These are phyloP conservation scores for Candida sanyaensis DNA, from an alignment of 1,139 yeast genomes.

Conservation along the genomic window DNA sequence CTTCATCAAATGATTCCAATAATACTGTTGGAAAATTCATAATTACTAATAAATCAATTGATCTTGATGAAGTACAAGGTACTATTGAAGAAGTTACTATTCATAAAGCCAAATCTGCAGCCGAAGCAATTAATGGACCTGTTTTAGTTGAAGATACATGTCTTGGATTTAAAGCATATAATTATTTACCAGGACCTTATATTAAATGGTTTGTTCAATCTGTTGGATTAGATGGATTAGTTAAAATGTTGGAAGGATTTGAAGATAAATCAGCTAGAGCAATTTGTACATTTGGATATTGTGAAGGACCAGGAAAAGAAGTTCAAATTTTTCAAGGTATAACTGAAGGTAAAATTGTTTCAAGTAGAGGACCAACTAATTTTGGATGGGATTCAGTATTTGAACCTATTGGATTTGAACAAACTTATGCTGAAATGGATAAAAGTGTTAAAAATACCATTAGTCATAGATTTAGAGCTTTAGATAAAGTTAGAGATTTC, in stretches of 20 bases:
- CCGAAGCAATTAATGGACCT: constrained; percentile 60
- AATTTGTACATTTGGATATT: constrained; percentile 88
- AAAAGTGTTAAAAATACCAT: constrained; percentile 73
- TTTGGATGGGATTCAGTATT: constrained; percentile 97
- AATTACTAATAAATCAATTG: constrained; percentile 64
- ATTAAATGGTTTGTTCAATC: constrained; percentile 84
- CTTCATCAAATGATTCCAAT: constrained; percentile 11
- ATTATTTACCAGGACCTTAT: constrained; percentile 87
- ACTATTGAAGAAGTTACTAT: constrained; percentile 77
- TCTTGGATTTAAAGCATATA: constrained; percentile 76
- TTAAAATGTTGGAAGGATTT: constrained; percentile 75
- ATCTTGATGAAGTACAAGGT: constrained; percentile 91
- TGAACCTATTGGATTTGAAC: constrained; percentile 66
- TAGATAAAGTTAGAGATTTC: constrained; percentile 66
- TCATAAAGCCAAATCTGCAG: constrained; percentile 82
- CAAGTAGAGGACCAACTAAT: constrained; percentile 70
- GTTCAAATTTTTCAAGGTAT: constrained; percentile 82
- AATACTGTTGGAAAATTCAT: constrained; percentile 51
- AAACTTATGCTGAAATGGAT: constrained; percentile 93
- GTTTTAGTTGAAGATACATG: constrained; percentile 96
- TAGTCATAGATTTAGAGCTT: constrained; percentile 85
- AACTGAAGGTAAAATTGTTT: constrained; percentile 78
- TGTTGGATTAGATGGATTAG: constrained; percentile 73
- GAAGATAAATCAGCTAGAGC: constrained; percentile 87
- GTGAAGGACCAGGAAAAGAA: constrained; percentile 75